These are phyloP conservation scores for Pseudocercospora cruenta DNA, from an alignment of 2,329 filamentous ascomycete species.

Conservation along the genomic window DNA sequence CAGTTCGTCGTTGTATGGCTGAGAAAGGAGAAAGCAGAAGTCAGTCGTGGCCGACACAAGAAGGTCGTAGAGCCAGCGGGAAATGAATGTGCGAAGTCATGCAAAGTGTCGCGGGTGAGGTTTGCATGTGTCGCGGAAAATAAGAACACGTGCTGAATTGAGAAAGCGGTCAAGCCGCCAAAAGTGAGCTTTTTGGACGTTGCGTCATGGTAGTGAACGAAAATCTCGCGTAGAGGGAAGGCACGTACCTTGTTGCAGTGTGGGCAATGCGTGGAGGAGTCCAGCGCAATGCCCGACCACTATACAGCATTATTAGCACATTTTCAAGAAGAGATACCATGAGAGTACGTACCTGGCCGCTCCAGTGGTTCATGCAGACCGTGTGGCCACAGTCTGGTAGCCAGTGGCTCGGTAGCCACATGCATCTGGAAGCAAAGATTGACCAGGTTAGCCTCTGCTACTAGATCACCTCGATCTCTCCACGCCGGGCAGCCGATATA, in stretches of 20 bases:
- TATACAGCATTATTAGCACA: not conserved
- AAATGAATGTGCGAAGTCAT: not conserved
- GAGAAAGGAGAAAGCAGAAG: not conserved
- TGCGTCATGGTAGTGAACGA: not conserved
- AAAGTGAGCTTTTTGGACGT: slow-evolving; percentile 1
- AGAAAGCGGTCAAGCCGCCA: not conserved
- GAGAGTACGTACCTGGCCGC: not conserved
- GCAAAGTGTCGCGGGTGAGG: not conserved
- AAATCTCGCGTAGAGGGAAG: not conserved
- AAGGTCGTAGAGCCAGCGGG: not conserved
- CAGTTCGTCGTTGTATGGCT: not conserved
- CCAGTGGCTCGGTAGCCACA: not conserved
- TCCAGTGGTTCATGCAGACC: not conserved
- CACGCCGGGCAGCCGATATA: not conserved
- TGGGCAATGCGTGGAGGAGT: not conserved
- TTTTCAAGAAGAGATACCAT: not conserved
- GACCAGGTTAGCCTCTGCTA: not conserved
- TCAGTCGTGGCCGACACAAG: not conserved
- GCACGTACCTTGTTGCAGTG: slow-evolving; percentile 2
- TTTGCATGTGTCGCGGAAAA: not conserved
- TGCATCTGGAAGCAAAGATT: not conserved
- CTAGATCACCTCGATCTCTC: not conserved
- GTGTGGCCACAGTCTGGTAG: not conserved
- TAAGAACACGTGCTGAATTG: not conserved
- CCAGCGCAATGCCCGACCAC: not conserved